These are phyloP conservation scores for Platanthera guangdongensis DNA, from an alignment of 106 monocot genomes.

Conservation along the genomic window DNA sequence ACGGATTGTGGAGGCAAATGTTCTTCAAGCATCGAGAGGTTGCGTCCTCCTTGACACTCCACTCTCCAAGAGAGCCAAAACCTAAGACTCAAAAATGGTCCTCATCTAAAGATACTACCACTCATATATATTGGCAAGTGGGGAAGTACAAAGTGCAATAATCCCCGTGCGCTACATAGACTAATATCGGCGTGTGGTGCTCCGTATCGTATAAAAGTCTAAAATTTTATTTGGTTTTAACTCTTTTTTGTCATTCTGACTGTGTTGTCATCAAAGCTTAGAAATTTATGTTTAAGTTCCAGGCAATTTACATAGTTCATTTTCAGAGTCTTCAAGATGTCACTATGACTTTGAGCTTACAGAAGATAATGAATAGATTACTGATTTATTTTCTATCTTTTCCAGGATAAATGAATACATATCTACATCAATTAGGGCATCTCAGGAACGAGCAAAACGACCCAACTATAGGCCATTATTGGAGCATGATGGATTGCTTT, in stretches of 20 bases:
- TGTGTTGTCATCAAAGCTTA: not conserved
- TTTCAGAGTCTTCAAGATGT: not conserved
- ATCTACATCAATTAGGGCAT: conserved; percentile 40
- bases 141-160: too few species aligned
- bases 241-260: not conserved
- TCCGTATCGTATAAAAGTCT: too few species aligned
- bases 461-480: conserved; percentile 65
- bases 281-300: not conserved
- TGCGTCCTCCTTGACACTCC: too few species aligned
- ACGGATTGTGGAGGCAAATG: too few species aligned
- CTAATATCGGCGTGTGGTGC: too few species aligned
- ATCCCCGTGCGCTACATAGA: too few species aligned
- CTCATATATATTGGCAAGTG: too few species aligned
- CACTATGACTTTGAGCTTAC: not conserved
- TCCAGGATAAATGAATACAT: conserved; percentile 53
- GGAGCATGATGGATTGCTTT: conserved; percentile 79
- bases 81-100: too few species aligned
- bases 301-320: not conserved
- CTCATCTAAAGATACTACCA: too few species aligned
- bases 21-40: too few species aligned
- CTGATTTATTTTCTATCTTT: conserved; percentile 7
- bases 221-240: not conserved
- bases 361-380: not conserved
- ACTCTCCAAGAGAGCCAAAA: too few species aligned
- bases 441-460: conserved; percentile 50